Percentiles rank a stretch among this genome's conserved stretches.
Evolutionary conservation across 148 eudicot genomes (phyloP).

Genomic region (Fagopyrum homotropicum): DNA sequence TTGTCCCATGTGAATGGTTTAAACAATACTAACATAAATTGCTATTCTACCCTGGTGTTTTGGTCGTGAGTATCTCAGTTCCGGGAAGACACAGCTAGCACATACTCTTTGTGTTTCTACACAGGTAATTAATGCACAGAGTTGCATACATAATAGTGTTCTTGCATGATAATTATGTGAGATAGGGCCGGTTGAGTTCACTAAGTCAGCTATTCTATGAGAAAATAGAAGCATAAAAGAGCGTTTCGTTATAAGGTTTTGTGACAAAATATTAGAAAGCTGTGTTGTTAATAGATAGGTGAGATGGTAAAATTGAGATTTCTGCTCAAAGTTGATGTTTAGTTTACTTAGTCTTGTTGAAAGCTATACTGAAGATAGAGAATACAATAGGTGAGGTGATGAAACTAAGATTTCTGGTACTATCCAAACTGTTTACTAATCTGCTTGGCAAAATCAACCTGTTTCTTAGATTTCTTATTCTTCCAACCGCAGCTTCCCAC

Average conservation of each 20-base stretch:
- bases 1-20: not conserved
- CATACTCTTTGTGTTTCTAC: slow-evolving; percentile 91
- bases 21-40: not conserved
- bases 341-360: not conserved
- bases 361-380: no score
- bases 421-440: not conserved
- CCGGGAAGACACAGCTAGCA: slow-evolving; percentile 98
- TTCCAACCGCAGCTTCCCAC: slow-evolving; percentile 64
- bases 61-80: slow-evolving; percentile 30
- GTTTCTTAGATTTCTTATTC: not conserved
- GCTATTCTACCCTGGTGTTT: slow-evolving; percentile 1
- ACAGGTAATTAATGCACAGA: slow-evolving; percentile 38
- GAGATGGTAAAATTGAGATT: not conserved
- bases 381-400: no score
- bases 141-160: not conserved
- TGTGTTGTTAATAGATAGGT: not conserved
- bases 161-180: not conserved
- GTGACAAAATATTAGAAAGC: not conserved
- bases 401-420: not conserved
- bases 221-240: not conserved
- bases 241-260: not conserved
- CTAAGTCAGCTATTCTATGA: not conserved
- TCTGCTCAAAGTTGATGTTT: not conserved
- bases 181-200: not conserved
- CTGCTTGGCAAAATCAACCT: not conserved